Base-by-base conservation (phyloP, 495 filamentous ascomycete genomes). In the Annulohypoxylon bovei region DNA sequence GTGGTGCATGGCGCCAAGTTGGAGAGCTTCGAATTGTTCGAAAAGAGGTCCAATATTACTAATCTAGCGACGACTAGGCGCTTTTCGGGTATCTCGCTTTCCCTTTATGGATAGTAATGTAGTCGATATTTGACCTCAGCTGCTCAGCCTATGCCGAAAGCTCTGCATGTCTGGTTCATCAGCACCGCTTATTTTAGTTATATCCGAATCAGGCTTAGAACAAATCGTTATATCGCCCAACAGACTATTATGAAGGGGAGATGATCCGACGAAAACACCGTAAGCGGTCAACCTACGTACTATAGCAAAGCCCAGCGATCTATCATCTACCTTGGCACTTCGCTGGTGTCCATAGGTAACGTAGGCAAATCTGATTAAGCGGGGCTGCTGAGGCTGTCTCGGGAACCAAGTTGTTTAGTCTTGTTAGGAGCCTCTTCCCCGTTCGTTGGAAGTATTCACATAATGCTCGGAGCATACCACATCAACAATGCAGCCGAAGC, bases 171-270 rank as follows among this genome's bases (percentile, higher is more conserved):
- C 33, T 67, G 68, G 68, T 66, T 67, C 68, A 66, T 20, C 40
- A 46, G 42, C 56, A 62, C 62, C 62, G 57, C 68, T 57, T 59
- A 59, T 63, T 58, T 42, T 64, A 58, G 49, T 59, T 28, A 25
- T 39, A 49, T 62, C 59, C 53, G 35, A 72, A 59, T 50, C 42
- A 55, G 59, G 58, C 57, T 20, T 55, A 60, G 46, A 67, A 40
- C 35, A 27, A 39, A 52, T 71, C 33, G 50, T 33, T 25, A 66
- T 42, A 53, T 52, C 27, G 28, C 32, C 58, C 46, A 56, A 65
- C 50, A 52, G 11, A 22, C 30, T 42, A 30, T 25, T 42, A 23
- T 32, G 27, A 6, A 35, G 50, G 12, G 25, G 49, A 42, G 47
- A 33, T 47, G 37, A 57, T 40, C 18, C 42, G 25, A 39, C 35